A percentile compares a stretch with the other conserved stretches of the same genome.
Evolutionary conservation across 192 early-diverging fungal species (phyloP).

Genomic region (Allomyces macrogynus): DNA sequence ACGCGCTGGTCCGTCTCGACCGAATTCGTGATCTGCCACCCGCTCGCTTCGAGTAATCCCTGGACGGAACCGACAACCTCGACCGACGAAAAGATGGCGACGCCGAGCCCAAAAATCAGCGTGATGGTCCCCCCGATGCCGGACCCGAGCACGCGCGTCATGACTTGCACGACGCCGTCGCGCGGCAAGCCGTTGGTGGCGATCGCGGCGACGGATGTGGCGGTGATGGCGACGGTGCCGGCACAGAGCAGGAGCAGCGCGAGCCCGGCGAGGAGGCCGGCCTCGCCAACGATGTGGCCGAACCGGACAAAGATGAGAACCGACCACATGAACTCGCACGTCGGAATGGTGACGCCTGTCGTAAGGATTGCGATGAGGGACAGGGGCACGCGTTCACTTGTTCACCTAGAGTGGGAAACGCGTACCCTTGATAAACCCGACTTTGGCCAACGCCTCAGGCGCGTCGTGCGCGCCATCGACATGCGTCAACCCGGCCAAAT

Average conservation of each 20-base stretch:
- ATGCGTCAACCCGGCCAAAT: no score
- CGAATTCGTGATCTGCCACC: no score
- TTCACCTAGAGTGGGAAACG: no score
- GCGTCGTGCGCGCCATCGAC: no score
- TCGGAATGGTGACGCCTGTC: background rate
- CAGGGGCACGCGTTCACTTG: no score
- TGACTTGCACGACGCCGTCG: constrained; percentile 1
- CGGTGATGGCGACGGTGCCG: background rate
- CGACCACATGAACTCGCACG: constrained; percentile 1
- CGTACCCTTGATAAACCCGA: no score
- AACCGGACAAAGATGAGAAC: background rate
- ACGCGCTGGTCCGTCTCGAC: background rate
- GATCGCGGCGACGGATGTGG: background rate
- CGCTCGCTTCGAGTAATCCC: background rate
- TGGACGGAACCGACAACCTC: constrained; percentile 1
- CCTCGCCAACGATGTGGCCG: background rate
- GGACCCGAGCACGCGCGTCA: constrained; percentile 1
- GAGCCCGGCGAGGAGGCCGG: background rate
- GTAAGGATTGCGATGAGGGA: no score
- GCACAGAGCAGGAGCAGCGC: background rate
- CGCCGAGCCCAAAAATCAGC: constrained; percentile 1
- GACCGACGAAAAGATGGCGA: constrained; percentile 2
- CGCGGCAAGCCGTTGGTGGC: background rate
- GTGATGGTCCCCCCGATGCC: constrained; percentile 4
- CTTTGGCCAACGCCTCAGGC: no score